phyloP scores from a whole-genome alignment of 805 yeast genomes.

The Saccharomycopsis capsularis region DNA sequence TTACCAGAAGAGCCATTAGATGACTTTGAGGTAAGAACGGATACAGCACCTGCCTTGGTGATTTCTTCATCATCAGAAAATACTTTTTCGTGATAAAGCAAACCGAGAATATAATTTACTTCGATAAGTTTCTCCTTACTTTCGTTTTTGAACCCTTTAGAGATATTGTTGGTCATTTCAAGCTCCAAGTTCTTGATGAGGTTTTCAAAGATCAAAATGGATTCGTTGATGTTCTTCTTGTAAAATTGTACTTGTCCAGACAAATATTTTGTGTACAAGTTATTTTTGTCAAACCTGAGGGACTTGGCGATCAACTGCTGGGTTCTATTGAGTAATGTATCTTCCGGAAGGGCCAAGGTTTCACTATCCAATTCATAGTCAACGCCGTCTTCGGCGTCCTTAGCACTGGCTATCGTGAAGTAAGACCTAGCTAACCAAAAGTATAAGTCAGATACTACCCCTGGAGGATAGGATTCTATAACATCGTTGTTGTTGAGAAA shows the following conservation, averaged over 20 bases:
- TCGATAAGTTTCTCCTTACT: conserved; percentile 61
- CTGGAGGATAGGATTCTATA: conserved; percentile 33
- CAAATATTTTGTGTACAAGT: conserved; percentile 69
- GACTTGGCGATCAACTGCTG: conserved; percentile 70
- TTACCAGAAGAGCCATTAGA: conserved; percentile 15
- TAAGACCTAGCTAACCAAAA: conserved; percentile 85
- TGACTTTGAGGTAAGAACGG: conserved; percentile 20
- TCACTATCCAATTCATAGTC: background rate
- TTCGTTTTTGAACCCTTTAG: background rate
- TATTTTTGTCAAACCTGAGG: conserved; percentile 53
- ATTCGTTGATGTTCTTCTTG: conserved; percentile 72
- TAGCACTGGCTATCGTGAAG: conserved; percentile 30
- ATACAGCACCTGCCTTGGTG: conserved; percentile 4
- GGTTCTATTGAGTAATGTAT: conserved; percentile 42
- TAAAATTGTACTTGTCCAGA: conserved; percentile 77
- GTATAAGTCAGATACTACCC: conserved; percentile 51
- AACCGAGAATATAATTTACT: conserved; percentile 68
- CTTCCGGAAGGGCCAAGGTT: background rate
- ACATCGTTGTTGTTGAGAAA: conserved; percentile 24
- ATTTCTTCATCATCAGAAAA: conserved; percentile 19
- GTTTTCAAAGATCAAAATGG: conserved; percentile 76
- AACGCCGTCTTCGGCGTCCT: background rate
- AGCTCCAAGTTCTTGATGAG: conserved; percentile 39
- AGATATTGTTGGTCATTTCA: background rate
- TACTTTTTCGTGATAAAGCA: conserved; percentile 54